phyloP scores from a whole-genome alignment of 2,329 filamentous ascomycete species.

The Fusarium hostae region DNA sequence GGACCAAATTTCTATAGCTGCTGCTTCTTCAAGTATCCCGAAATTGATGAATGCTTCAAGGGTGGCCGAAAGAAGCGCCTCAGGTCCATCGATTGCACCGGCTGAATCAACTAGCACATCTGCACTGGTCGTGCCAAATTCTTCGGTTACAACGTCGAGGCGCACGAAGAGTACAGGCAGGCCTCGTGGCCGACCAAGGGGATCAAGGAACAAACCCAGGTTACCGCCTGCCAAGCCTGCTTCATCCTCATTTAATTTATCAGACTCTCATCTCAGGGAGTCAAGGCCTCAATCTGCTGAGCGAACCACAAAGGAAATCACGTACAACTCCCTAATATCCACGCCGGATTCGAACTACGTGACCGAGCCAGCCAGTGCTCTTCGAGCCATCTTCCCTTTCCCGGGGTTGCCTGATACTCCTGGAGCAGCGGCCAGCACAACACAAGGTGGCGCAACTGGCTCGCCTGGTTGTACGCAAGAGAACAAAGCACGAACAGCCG shows the following conservation, averaged over 20 bases:
- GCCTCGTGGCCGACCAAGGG: conserved; percentile 57
- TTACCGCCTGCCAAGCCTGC: conserved; percentile 18
- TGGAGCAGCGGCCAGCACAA: background rate
- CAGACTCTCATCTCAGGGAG: background rate
- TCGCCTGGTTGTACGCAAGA: background rate
- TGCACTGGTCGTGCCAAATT: background rate
- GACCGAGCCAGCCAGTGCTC: conserved; percentile 28
- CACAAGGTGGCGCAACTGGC: background rate
- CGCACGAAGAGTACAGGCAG: conserved; percentile 41
- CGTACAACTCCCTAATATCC: background rate
- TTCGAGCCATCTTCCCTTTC: conserved; percentile 12
- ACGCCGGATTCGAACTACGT: background rate
- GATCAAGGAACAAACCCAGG: conserved; percentile 58
- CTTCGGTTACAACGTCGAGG: conserved; percentile 3
- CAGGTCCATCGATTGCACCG: background rate
- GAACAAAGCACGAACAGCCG: background rate
- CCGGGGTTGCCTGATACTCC: background rate
- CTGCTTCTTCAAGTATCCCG: background rate
- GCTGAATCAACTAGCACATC: background rate
- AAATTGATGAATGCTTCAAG: background rate
- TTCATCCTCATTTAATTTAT: background rate
- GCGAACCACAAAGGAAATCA: background rate
- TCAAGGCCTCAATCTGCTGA: conserved; percentile 39
- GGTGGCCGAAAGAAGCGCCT: background rate
- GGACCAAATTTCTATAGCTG: background rate